A percentile compares a stretch with the other conserved stretches of the same genome.
These are phyloP conservation scores for Immersiporthe knoxdaviesiana DNA, from an alignment of 2,329 filamentous ascomycete species.

Conservation along the genomic window DNA sequence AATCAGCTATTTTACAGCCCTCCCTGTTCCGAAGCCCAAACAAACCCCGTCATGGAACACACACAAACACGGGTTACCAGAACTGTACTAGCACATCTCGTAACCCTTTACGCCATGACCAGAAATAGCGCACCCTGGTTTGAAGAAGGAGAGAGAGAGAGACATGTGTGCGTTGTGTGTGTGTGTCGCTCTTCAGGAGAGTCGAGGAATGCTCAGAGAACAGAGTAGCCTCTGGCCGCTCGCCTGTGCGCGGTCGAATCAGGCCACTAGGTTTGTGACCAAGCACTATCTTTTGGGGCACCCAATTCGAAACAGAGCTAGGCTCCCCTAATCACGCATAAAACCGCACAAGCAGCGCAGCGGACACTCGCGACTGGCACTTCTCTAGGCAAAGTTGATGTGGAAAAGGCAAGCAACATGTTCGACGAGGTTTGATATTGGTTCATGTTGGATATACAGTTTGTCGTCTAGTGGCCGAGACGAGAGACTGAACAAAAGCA, in stretches of 20 bases:
- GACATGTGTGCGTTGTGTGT: background rate
- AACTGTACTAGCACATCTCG: slow-evolving; percentile 2
- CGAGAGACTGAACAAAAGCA: background rate
- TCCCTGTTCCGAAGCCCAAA: background rate
- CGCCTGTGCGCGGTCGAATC: background rate
- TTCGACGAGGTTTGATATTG: background rate
- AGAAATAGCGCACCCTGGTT: background rate
- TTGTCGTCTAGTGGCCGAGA: background rate
- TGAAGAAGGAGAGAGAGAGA: background rate
- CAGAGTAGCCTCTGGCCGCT: background rate
- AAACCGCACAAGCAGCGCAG: background rate
- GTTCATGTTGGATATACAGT: background rate
- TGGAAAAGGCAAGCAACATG: background rate
- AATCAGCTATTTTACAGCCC: background rate
- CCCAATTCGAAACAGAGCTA: slow-evolving; percentile 17
- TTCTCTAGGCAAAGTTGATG: background rate
- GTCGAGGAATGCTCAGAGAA: background rate
- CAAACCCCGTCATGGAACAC: background rate
- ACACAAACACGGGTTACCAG: background rate
- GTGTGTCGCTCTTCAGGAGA: background rate
- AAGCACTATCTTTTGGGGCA: slow-evolving; percentile 13
- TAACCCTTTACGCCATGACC: background rate
- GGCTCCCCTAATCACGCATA: slow-evolving; percentile 5
- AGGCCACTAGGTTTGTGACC: slow-evolving; percentile 1
- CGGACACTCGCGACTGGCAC: background rate